A percentile compares a stretch with the other conserved stretches of the same genome.
phyloP scores from a whole-genome alignment of 768 basidiomycete species.

The Tulasnella sp. region DNA sequence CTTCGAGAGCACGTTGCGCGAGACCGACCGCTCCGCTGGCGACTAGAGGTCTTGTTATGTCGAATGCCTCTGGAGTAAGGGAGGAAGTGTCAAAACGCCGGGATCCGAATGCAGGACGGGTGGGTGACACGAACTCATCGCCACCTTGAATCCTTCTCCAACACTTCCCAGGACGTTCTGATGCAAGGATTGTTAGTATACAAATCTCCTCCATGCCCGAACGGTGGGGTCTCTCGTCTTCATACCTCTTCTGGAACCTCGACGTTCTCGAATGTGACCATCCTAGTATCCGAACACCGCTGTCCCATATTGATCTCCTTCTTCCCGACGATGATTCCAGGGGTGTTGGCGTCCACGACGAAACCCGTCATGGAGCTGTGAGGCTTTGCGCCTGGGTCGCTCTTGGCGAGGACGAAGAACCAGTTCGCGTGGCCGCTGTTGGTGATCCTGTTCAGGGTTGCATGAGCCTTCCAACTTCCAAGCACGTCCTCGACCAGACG shows the following conservation, averaged over 20 bases:
- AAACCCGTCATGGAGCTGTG: conserved; percentile 39
- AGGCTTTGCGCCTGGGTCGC: conserved; percentile 35
- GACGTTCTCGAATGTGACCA: conserved; percentile 40
- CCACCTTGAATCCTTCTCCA: conserved; percentile 40
- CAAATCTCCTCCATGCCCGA: neutral
- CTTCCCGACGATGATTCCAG: conserved; percentile 36
- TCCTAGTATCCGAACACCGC: conserved; percentile 40
- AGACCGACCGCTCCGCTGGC: conserved; percentile 40
- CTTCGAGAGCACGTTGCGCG: conserved; percentile 39
- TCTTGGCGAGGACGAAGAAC: conserved; percentile 42
- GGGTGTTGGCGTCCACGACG: conserved; percentile 37
- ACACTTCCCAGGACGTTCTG: conserved; percentile 38
- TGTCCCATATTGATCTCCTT: conserved; percentile 33
- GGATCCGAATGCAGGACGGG: neutral
- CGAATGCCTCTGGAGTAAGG: conserved; percentile 40
- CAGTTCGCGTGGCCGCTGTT: conserved; percentile 40
- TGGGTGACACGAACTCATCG: conserved; percentile 24
- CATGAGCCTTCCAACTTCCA: neutral
- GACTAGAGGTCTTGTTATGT: conserved; percentile 41
- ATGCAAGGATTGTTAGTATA: neutral
- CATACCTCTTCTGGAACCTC: conserved; percentile 31
- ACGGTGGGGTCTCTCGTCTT: neutral
- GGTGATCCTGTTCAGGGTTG: conserved; percentile 33
- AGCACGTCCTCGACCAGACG: too few relatives aligned
- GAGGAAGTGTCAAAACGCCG: neutral